Evolutionary conservation across 2,329 filamentous ascomycete species (phyloP).

Genomic region (Fusarium sp.): DNA sequence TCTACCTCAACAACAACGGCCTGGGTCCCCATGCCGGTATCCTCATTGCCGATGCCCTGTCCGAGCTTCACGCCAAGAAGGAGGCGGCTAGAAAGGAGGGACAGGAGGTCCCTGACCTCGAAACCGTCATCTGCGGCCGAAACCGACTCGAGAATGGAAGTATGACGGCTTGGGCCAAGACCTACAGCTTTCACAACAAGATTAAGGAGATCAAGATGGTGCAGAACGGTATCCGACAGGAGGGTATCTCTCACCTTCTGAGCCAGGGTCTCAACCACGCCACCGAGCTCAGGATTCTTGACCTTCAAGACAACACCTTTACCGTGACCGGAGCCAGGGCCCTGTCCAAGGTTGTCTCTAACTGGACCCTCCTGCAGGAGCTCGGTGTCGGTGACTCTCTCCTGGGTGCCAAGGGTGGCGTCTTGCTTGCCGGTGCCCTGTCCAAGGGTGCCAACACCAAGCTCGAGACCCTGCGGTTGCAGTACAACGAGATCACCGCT

Average conservation of each 20-base stretch:
- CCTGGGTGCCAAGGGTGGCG: constrained; percentile 80
- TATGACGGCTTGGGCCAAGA: constrained; percentile 94
- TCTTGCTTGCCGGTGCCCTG: constrained; percentile 79
- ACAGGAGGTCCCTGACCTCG: constrained; percentile 81
- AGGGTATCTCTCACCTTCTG: constrained; percentile 87
- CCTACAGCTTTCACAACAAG: constrained; percentile 84
- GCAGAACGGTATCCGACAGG: constrained; percentile 95
- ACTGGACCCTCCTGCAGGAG: constrained; percentile 83
- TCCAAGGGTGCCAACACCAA: constrained; percentile 80
- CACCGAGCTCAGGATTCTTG: constrained; percentile 77
- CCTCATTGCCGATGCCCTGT: constrained; percentile 88
- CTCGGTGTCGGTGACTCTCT: constrained; percentile 91
- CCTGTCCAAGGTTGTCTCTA: constrained; percentile 78
- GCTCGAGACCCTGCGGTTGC: constrained; percentile 83
- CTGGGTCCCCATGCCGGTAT: constrained; percentile 92
- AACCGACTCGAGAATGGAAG: constrained; percentile 96
- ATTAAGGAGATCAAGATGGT: constrained; percentile 95
- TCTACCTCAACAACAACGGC: constrained; percentile 98
- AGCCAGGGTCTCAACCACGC: constrained; percentile 81
- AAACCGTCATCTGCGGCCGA: constrained; percentile 97
- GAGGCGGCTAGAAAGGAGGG: constrained; percentile 78
- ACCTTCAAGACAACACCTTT: constrained; percentile 98
- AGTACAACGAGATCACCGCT: constrained; percentile 94
- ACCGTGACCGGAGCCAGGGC: constrained; percentile 83
- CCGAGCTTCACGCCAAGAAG: constrained; percentile 86